phyloP scores from a whole-genome alignment of 352 stramenopile species.

The Globisporangium nagaii region DNA sequence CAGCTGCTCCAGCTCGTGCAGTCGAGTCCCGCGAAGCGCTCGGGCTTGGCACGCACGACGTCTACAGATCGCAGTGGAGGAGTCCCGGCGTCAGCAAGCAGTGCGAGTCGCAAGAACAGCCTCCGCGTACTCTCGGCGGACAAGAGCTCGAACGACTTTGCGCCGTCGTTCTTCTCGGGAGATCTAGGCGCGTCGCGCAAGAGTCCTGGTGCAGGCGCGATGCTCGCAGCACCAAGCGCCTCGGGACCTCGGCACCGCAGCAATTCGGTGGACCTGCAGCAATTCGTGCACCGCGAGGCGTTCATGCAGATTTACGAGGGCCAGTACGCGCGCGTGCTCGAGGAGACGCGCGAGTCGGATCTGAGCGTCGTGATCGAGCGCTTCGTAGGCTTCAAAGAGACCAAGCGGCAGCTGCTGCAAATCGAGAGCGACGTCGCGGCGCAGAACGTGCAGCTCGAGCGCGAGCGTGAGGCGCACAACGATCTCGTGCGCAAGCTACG shows the following conservation, averaged over 20 bases:
- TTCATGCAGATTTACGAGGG: slow-evolving; percentile 55
- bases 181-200: background rate
- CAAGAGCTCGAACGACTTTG: background rate
- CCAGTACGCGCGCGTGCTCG: slow-evolving; percentile 48
- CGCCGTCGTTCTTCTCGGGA: background rate
- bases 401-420: slow-evolving; percentile 29
- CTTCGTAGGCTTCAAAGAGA: slow-evolving; percentile 34
- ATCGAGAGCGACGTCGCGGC: slow-evolving; percentile 36
- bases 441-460: slow-evolving; percentile 22
- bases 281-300: slow-evolving; percentile 30
- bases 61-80: background rate
- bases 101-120: background rate
- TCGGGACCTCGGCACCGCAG: slow-evolving; percentile 9
- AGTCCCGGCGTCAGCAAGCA: background rate
- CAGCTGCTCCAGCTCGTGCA: slow-evolving; percentile 47
- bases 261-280: slow-evolving; percentile 21
- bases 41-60: background rate
- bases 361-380: slow-evolving; percentile 40
- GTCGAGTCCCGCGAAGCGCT: slow-evolving; percentile 8
- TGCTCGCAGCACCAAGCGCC: background rate
- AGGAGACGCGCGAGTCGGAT: slow-evolving; percentile 44
- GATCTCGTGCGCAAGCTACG: slow-evolving; percentile 31
- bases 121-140: background rate
- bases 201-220: background rate
- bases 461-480: slow-evolving; percentile 21